phyloP scores from a whole-genome alignment of 2,329 filamentous ascomycete genomes.

The Gaeumannomyces sp. region DNA sequence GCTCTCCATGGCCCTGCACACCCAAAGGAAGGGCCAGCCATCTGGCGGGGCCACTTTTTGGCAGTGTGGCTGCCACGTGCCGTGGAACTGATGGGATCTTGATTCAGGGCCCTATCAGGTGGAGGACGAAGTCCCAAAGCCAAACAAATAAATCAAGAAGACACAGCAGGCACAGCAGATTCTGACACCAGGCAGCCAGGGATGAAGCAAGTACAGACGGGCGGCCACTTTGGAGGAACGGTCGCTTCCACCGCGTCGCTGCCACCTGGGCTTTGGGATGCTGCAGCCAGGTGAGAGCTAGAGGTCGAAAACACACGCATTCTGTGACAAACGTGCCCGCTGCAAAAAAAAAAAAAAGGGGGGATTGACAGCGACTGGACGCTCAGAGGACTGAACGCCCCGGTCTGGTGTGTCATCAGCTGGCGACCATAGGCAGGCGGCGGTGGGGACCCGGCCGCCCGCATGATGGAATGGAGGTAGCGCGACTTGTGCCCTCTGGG shows the following conservation, averaged over 20 bases:
- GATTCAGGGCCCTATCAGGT: too few relatives aligned
- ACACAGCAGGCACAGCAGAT: too few relatives aligned
- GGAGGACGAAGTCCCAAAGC: too few relatives aligned
- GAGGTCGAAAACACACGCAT: background rate
- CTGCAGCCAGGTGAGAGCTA: too few relatives aligned
- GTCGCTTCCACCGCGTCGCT: too few relatives aligned
- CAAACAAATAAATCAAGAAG: too few relatives aligned
- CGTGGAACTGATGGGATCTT: too few relatives aligned
- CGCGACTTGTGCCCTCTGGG: slow-evolving; percentile 8
- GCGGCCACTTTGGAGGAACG: background rate
- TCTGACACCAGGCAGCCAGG: background rate
- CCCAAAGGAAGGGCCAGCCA: too few relatives aligned
- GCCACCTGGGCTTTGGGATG: background rate
- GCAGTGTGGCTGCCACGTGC: too few relatives aligned
- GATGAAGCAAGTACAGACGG: background rate
- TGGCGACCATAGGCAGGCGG: too few relatives aligned
- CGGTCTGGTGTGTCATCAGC: background rate
- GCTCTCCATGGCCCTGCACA: too few relatives aligned
- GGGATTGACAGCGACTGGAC: background rate
- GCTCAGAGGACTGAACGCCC: background rate
- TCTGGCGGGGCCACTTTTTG: too few relatives aligned
- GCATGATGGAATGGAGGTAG: slow-evolving; percentile 1
- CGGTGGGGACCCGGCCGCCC: background rate
- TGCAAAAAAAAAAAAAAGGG: background rate
- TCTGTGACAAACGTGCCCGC: background rate